A percentile compares a stretch with the other conserved stretches of the same genome.
Conservation (phyloP, 2,329 filamentous ascomycete species). For the Metarhizium anisopliae region DNA sequence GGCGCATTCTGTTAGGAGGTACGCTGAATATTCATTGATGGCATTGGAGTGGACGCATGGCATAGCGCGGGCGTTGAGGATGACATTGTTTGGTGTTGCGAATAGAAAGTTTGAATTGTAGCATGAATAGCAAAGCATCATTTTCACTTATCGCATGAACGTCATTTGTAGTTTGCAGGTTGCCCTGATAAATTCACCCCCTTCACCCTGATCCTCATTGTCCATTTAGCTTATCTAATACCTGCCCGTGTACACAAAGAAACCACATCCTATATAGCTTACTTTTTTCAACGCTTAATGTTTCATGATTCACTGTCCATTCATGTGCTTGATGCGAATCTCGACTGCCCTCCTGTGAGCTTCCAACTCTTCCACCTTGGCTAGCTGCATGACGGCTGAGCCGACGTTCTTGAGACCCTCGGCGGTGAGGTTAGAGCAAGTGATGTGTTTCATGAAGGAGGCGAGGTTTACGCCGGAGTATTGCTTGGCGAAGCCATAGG, state of each 20-base stretch:
- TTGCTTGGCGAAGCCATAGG: slow-evolving; percentile 96
- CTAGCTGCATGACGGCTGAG: slow-evolving; percentile 85
- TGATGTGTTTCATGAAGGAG: slow-evolving; percentile 97
- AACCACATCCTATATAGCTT: not conserved
- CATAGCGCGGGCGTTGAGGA: slow-evolving; percentile 26
- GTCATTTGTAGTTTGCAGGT: not conserved
- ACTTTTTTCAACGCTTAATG: not conserved
- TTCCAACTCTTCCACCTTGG: slow-evolving; percentile 88
- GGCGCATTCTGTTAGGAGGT: not conserved
- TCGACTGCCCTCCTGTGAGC: slow-evolving; percentile 86
- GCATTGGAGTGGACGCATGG: slow-evolving; percentile 1
- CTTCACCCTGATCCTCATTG: not conserved
- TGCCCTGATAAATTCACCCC: not conserved
- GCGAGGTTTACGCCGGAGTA: slow-evolving; percentile 95
- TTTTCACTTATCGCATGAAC: not conserved
- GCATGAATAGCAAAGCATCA: too few relatives aligned
- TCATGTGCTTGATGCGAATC: slow-evolving; percentile 58
- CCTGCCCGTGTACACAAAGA: not conserved
- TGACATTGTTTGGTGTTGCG: not conserved
- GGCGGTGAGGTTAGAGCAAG: slow-evolving; percentile 79
- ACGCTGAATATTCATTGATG: not conserved
- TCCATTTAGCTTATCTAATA: not conserved
- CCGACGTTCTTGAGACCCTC: slow-evolving; percentile 82
- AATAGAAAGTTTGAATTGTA: slow-evolving; percentile 4
- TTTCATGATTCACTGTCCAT: slow-evolving; percentile 17